Evolutionary conservation across 1,284 basidiomycete species (phyloP).

Genomic region (Trametes sp.): DNA sequence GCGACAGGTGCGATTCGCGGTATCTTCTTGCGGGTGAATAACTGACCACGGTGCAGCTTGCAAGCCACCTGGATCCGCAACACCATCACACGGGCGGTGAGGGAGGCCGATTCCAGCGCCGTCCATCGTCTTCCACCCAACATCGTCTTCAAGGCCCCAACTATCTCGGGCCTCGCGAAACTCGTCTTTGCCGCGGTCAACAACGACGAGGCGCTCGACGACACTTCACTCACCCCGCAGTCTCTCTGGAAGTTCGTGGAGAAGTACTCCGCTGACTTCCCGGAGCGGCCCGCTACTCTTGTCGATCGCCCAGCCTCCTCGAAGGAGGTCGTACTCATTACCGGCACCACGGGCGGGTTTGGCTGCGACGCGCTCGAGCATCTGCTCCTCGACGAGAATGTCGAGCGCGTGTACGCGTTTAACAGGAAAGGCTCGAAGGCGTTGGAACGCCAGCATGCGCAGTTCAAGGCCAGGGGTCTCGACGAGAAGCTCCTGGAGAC

Average conservation of each 20-base stretch:
- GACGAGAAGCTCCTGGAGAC: slow-evolving; percentile 38
- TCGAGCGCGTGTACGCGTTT: slow-evolving; percentile 37
- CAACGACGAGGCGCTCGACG: slow-evolving; percentile 35
- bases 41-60: slow-evolving; percentile 36
- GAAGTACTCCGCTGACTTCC: slow-evolving; percentile 28
- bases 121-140: slow-evolving; percentile 37
- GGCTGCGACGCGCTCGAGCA: slow-evolving; percentile 37
- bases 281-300: slow-evolving; percentile 20
- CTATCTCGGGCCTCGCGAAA: slow-evolving; percentile 40
- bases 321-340: slow-evolving; percentile 37
- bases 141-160: slow-evolving; percentile 48
- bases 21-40: no score
- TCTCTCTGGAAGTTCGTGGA: slow-evolving; percentile 26
- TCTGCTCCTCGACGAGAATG: slow-evolving; percentile 27
- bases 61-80: slow-evolving; percentile 52
- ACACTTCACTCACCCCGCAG: slow-evolving; percentile 19
- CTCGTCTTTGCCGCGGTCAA: slow-evolving; percentile 28
- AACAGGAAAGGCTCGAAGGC: slow-evolving; percentile 30
- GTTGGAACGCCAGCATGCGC: slow-evolving; percentile 41
- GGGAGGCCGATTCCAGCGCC: slow-evolving; percentile 34
- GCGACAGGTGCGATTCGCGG: slow-evolving; percentile 49
- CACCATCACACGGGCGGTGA: slow-evolving; percentile 44
- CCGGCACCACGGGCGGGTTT: slow-evolving; percentile 39
- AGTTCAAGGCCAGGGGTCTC: slow-evolving; percentile 42
- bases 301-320: slow-evolving; percentile 6